Conservation (phyloP, 495 filamentous ascomycete genomes). For the Tuber melanosporum region DNA sequence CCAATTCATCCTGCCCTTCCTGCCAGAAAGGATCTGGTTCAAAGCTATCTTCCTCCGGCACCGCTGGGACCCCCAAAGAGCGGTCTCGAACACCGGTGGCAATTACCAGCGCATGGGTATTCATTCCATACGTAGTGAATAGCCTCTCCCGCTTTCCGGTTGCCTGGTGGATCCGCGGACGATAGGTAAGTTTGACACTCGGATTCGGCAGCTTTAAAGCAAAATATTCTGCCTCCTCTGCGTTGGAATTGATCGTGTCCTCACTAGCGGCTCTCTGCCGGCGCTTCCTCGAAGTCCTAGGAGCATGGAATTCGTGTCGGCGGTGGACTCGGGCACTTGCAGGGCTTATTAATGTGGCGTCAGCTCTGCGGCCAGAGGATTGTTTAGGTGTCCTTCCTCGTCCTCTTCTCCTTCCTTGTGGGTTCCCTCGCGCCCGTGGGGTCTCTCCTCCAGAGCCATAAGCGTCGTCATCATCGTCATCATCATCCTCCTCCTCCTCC, state of each 20-base stretch:
- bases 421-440: background rate
- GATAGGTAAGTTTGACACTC: constrained; percentile 38
- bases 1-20: constrained; percentile 12
- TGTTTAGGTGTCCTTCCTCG: background rate
- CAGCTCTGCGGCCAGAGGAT: background rate
- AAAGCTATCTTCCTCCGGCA: constrained; percentile 28
- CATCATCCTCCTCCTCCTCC: constrained; percentile 7
- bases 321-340: constrained; percentile 22
- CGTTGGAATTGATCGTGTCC: constrained; percentile 10
- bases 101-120: constrained; percentile 25
- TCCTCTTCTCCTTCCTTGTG: background rate
- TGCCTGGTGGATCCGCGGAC: constrained; percentile 35
- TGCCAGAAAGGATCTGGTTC: constrained; percentile 32
- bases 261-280: constrained; percentile 13
- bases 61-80: constrained; percentile 32
- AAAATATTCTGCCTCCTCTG: constrained; percentile 7
- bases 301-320: constrained; percentile 28
- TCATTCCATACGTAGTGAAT: constrained; percentile 32
- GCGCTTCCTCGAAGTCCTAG: background rate
- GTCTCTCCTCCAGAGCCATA: constrained; percentile 1
- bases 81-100: constrained; percentile 33
- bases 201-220: constrained; percentile 29
- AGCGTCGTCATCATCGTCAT: background rate
- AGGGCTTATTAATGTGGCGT: constrained; percentile 1
- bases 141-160: constrained; percentile 39